These are phyloP conservation scores for Phytophthora constricta DNA, from an alignment of 352 stramenopile genomes.

Conservation along the genomic window DNA sequence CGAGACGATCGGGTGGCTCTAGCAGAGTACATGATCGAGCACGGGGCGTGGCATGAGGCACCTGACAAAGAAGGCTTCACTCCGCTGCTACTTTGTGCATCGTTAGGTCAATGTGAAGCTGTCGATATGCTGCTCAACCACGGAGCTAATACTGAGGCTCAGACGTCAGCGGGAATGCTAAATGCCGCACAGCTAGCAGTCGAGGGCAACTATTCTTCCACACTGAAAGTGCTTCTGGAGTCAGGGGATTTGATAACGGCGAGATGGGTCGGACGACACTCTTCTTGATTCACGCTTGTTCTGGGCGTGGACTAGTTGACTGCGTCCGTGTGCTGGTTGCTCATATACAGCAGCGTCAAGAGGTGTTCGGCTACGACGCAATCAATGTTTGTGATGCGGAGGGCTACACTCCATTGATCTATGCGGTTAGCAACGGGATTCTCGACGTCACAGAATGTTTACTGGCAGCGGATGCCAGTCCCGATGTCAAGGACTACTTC, in stretches of 20 bases:
- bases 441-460: slow-evolving; percentile 59
- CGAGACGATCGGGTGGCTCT: slow-evolving; percentile 57
- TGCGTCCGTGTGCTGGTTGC: slow-evolving; percentile 56
- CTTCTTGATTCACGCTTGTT: slow-evolving; percentile 68
- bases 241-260: slow-evolving; percentile 55
- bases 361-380: slow-evolving; percentile 35
- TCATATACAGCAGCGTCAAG: slow-evolving; percentile 47
- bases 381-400: slow-evolving; percentile 70
- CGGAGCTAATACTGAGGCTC: slow-evolving; percentile 59
- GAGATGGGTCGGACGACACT: slow-evolving; percentile 46
- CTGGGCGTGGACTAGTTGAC: slow-evolving; percentile 61
- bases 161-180: slow-evolving; percentile 38
- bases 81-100: slow-evolving; percentile 62
- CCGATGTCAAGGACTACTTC: slow-evolving; percentile 72
- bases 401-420: slow-evolving; percentile 84
- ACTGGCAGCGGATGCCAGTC: slow-evolving; percentile 56
- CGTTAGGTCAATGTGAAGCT: slow-evolving; percentile 64
- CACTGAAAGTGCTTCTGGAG: slow-evolving; percentile 57
- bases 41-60: slow-evolving; percentile 84
- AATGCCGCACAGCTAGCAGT: slow-evolving; percentile 64
- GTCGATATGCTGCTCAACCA: slow-evolving; percentile 77
- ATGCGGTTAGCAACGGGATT: slow-evolving; percentile 68
- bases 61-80: slow-evolving; percentile 68
- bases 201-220: slow-evolving; percentile 63
- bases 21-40: slow-evolving; percentile 86